Base-by-base conservation (phyloP, 139 green algal genomes). In the Gonium pectorale region DNA sequence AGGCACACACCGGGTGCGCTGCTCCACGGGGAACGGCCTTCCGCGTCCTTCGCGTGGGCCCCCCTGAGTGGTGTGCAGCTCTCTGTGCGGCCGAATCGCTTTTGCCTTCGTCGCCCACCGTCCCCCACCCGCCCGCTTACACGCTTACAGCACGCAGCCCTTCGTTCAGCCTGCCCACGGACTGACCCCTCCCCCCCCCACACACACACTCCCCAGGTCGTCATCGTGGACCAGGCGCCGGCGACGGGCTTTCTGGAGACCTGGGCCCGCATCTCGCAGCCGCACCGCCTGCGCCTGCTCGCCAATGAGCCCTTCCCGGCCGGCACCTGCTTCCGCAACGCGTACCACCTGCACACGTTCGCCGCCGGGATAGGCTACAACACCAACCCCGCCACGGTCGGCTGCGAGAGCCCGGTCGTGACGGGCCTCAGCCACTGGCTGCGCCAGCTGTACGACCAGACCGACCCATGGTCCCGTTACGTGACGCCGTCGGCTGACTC, bases 241-340 rank as follows among this genome's bases (percentile, higher is more conserved):
- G 11, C 44, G 43, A 74, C 77, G 3, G 43, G 52, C 41, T 83
- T 83, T 33, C 35, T 83, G 77, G 77, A 83, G 62, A 83, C 60
- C 27, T 83, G 77, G 77, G 59, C 77, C 31, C 77, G 77, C 31
- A 62, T 83, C 17, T 66, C 41, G 26, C 62, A 31, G 1, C 77
- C 77, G 15, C 62, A 73, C 63, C 77, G 33, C 31, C 77, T 83
- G 13, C 77, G 77, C 43, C 49, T 83, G 13, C 59, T 83, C 19
- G 62, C 41, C 22, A 22, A 37, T 24, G 62, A 83, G 13, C 77
- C 77, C 77, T 83, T 83, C 59, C 77, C 77, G 7, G 31, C 60
- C 43, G 41, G 49, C 43, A 83, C 77, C 43, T 83, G 77, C 77
- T 83, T 83, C 41, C 41, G 43, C 62, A 52, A 60, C 43, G 77